phyloP scores from a whole-genome alignment of 495 filamentous ascomycete species.

The Lepidopterella palustris region DNA sequence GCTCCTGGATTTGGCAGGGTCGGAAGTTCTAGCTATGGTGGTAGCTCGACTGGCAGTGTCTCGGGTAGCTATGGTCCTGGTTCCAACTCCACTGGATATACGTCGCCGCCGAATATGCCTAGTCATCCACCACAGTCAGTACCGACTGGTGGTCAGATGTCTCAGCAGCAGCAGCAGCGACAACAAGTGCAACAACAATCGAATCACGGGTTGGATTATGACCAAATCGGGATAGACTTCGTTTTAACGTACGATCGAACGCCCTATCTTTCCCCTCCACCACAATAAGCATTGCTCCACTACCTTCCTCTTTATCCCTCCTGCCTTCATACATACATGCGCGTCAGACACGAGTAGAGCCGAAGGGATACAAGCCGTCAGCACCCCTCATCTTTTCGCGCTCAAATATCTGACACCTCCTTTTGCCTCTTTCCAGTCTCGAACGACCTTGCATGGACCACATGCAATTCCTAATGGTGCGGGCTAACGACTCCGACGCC shows the following conservation, averaged over 20 bases:
- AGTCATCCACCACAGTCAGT: slow-evolving; percentile 22
- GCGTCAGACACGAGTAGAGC: background rate
- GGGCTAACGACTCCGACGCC: slow-evolving; percentile 45
- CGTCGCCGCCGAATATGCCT: slow-evolving; percentile 30
- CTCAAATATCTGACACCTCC: slow-evolving; percentile 5
- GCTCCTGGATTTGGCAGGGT: slow-evolving; percentile 22
- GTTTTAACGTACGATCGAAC: slow-evolving; percentile 79
- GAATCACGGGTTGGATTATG: slow-evolving; percentile 57
- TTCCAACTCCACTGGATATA: slow-evolving; percentile 38
- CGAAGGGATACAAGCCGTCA: background rate
- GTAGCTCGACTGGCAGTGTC: slow-evolving; percentile 44
- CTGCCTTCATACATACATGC: slow-evolving; percentile 4
- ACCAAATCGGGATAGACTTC: slow-evolving; percentile 89
- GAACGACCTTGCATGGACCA: slow-evolving; percentile 95
- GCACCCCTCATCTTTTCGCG: background rate
- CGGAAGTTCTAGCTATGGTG: slow-evolving; percentile 32
- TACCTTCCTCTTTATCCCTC: slow-evolving; percentile 2
- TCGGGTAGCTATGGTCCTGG: slow-evolving; percentile 49
- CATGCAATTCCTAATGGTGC: slow-evolving; percentile 66
- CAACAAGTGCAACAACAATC: slow-evolving; percentile 17
- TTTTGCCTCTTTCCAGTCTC: slow-evolving; percentile 52
- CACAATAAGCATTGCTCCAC: slow-evolving; percentile 31
- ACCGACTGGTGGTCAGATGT: slow-evolving; percentile 30
- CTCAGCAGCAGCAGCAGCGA: slow-evolving; percentile 33
- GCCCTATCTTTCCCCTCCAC: slow-evolving; percentile 61